These are phyloP conservation scores for Yamadazyma buinensis DNA, from an alignment of 1,139 yeast species.

Conservation along the genomic window DNA sequence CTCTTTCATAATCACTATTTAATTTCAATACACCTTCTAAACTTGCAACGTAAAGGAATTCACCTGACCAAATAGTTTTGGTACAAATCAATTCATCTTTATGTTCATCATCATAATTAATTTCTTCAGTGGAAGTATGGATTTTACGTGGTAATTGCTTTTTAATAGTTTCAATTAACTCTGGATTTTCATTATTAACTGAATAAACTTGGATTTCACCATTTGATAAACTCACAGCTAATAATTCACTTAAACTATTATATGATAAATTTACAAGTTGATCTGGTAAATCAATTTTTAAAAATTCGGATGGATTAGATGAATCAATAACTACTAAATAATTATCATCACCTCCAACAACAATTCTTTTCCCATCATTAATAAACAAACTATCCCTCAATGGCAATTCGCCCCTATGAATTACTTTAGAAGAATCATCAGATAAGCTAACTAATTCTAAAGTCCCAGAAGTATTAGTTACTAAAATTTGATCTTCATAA, in stretches of 20 bases:
- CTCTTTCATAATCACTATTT: constrained; percentile 29
- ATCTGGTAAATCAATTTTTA: constrained; percentile 40
- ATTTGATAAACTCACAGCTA: constrained; percentile 57
- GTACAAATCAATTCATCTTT: constrained; percentile 36
- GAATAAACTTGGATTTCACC: constrained; percentile 68
- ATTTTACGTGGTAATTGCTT: constrained; percentile 35
- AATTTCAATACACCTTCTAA: constrained; percentile 30
- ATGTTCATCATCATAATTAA: constrained; percentile 36
- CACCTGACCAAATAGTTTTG: constrained; percentile 47
- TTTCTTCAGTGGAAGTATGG: constrained; percentile 32
- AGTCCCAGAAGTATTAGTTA: constrained; percentile 35
- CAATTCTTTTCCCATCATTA: constrained; percentile 65
- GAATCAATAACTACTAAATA: constrained; percentile 54
- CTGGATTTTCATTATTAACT: constrained; percentile 42
- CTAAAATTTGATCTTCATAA: constrained; percentile 18
- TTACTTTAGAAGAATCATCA: constrained; percentile 17
- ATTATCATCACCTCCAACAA: constrained; percentile 77
- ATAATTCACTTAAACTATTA: constrained; percentile 53
- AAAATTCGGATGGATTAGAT: not conserved
- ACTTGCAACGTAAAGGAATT: constrained; percentile 46
- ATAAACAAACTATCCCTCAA: constrained; percentile 63
- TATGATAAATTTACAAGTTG: constrained; percentile 62
- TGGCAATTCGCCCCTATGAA: constrained; percentile 54
- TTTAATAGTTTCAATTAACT: constrained; percentile 36
- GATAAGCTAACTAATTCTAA: constrained; percentile 28